Evolutionary conservation across 2,329 filamentous ascomycete species (phyloP).

Genomic region (Colletotrichum gigasporum): DNA sequence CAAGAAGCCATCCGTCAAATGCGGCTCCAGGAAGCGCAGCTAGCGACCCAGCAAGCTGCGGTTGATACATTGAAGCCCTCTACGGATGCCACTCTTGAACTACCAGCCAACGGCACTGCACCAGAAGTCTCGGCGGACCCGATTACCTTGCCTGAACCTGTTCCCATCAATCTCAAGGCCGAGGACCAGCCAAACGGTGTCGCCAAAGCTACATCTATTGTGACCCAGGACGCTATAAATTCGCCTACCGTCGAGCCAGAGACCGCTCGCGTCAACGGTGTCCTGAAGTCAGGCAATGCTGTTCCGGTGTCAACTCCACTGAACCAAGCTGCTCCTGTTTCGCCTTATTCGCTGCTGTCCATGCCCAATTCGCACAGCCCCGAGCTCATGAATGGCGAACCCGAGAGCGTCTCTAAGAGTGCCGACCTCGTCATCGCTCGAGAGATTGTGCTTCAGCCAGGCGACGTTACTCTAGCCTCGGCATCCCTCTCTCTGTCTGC

Average conservation of each 20-base stretch:
- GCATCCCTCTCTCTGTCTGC: constrained; percentile 14
- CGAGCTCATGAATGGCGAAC: not conserved
- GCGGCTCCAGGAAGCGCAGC: constrained; percentile 55
- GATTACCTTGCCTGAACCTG: constrained; percentile 13
- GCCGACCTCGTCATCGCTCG: not conserved
- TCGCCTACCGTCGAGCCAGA: not conserved
- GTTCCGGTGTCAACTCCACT: not conserved
- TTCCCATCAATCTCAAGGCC: not conserved
- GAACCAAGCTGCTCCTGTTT: constrained; percentile 42
- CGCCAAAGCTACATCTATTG: not conserved
- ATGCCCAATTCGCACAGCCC: constrained; percentile 60
- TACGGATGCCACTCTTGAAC: not conserved
- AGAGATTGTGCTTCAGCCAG: not conserved
- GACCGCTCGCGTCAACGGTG: not conserved
- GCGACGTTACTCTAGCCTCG: not conserved
- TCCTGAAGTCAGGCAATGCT: not conserved
- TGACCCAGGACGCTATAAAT: not conserved
- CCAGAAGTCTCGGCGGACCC: constrained; percentile 14
- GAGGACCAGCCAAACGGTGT: not conserved
- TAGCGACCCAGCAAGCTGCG: not conserved
- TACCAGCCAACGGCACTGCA: constrained; percentile 1
- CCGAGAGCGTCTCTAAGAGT: not conserved
- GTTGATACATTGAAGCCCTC: not conserved
- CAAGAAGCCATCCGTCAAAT: constrained; percentile 84
- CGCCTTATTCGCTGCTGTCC: constrained; percentile 56